Base-by-base conservation (phyloP, 148 eudicot species). In the Nepenthes gracilis region DNA sequence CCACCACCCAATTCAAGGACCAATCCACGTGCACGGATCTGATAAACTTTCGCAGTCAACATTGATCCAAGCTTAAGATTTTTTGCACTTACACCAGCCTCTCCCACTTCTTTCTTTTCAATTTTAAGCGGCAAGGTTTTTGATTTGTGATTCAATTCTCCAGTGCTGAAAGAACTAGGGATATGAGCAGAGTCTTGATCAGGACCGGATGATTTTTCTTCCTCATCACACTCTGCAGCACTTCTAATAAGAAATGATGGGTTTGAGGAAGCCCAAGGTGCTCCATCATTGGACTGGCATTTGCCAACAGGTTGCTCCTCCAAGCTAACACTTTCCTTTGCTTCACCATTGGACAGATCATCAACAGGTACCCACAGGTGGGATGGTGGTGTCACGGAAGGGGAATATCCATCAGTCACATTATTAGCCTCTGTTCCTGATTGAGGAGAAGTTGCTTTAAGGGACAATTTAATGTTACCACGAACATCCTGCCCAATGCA, bases 401-500 rank as follows among this genome's bases (percentile, higher is more conserved):
- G 48, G 49, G 37, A 49, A 69, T 67, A 63, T 62, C 64, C 81
- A 55, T 55, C 65, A 60, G 47, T 70, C 36, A 35, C 47, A 66
- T 55, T 57, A 53, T 54, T 35, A 61, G 67, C 37, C 49, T 59
- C 68, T 64, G 72, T 65, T 60, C 64, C 72, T 54, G 78, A 69
- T 58, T 38, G 63, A 9, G 83, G 82, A 69, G 66, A 15, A 51
- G 82, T 77, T 63, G 93, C 92, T 75, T 84, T 93, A 38, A 85
- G 95, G 54, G 99, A 93, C 62, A 93, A 66, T 62, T 85, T 93
- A 43, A 89, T 75, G 75, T 93, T 93, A 58, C 99, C 99, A 64
- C 96, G 91, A 67, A 79, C 71, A 79, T 93, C 99, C 73, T 71
- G 83, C 43, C 80, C 99, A 57, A 89, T 89, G 70, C 99, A 93